Percentiles rank a stretch among this genome's conserved stretches.
These are phyloP conservation scores for Flaveria bidentis DNA, from an alignment of 129 eudicot genomes.

Conservation along the genomic window DNA sequence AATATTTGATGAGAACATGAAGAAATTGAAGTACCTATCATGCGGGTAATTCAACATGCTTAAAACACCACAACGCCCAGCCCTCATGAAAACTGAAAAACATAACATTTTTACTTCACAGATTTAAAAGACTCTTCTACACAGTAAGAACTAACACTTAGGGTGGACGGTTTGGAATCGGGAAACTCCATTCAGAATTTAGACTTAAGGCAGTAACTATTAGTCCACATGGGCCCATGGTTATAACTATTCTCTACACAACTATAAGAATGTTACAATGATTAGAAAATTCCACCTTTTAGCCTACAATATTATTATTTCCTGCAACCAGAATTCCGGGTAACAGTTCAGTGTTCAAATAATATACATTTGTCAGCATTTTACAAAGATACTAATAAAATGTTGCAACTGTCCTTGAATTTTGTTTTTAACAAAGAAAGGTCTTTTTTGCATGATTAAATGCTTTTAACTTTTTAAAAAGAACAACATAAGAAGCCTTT, in stretches of 20 bases:
- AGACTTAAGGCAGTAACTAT: not conserved
- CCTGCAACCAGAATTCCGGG: not conserved
- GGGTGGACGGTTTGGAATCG: too few species aligned
- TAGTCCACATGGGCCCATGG: not conserved
- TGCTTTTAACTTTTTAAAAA: not conserved
- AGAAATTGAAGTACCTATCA: not conserved
- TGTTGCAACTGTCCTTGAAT: not conserved
- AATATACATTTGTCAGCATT: constrained; percentile 1
- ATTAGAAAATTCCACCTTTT: not conserved
- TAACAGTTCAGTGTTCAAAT: not conserved
- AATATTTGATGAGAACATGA: not conserved
- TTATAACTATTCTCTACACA: not conserved
- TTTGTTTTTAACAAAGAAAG: not conserved
- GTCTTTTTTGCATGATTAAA: not conserved
- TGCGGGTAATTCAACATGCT: not conserved
- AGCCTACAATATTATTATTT: not conserved
- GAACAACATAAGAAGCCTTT: not conserved
- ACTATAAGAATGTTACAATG: not conserved
- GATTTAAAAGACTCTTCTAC: constrained; percentile 8
- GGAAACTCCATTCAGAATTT: too few species aligned
- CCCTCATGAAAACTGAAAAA: too few species aligned
- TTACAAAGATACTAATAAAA: constrained; percentile 1
- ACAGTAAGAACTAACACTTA: not conserved
- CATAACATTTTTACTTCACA: not conserved
- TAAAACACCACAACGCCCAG: not conserved